Percentiles rank a stretch among this genome's conserved stretches.
phyloP scores from a whole-genome alignment of 1,284 basidiomycete genomes.

The Papiliotrema flavescens region DNA sequence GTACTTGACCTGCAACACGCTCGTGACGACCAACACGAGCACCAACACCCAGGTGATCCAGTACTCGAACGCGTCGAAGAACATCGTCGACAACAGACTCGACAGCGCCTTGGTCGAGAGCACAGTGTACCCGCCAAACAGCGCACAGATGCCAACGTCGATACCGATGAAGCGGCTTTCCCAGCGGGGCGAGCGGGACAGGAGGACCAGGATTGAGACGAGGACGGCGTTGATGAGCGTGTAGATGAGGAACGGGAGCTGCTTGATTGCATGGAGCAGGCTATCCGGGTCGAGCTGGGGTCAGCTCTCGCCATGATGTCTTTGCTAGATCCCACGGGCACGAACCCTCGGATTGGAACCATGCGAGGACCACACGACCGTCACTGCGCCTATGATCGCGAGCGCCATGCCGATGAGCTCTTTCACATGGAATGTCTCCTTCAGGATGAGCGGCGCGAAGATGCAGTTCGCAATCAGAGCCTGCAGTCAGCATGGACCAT shows the following conservation, averaged over 20 bases:
- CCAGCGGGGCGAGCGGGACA: slow-evolving; percentile 59
- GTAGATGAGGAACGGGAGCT: slow-evolving; percentile 71
- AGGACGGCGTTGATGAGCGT: slow-evolving; percentile 60
- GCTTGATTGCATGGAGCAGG: slow-evolving; percentile 67
- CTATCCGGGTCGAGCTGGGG: slow-evolving; percentile 58
- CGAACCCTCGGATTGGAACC: slow-evolving; percentile 62
- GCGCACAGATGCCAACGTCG: slow-evolving; percentile 64
- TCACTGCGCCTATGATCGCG: slow-evolving; percentile 78
- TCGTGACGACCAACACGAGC: slow-evolving; percentile 69
- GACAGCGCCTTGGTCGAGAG: slow-evolving; percentile 90
- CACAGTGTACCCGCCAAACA: slow-evolving; percentile 85
- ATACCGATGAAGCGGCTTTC: slow-evolving; percentile 73
- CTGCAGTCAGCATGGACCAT: slow-evolving; percentile 9
- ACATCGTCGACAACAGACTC: slow-evolving; percentile 71
- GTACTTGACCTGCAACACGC: slow-evolving; percentile 84
- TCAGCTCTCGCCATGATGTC: neutral
- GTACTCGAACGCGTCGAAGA: slow-evolving; percentile 67
- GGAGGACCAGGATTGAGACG: slow-evolving; percentile 57
- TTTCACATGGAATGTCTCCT: slow-evolving; percentile 53
- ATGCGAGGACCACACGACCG: slow-evolving; percentile 81
- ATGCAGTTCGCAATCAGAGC: slow-evolving; percentile 90
- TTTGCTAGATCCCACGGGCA: neutral
- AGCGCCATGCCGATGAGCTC: slow-evolving; percentile 85
- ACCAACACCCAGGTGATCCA: slow-evolving; percentile 77
- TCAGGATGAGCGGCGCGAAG: slow-evolving; percentile 80